Evolutionary conservation across 768 basidiomycete species (phyloP), one percentile per base, ranked within the genome.

Genomic region (Chalciporus piperatus): DNA sequence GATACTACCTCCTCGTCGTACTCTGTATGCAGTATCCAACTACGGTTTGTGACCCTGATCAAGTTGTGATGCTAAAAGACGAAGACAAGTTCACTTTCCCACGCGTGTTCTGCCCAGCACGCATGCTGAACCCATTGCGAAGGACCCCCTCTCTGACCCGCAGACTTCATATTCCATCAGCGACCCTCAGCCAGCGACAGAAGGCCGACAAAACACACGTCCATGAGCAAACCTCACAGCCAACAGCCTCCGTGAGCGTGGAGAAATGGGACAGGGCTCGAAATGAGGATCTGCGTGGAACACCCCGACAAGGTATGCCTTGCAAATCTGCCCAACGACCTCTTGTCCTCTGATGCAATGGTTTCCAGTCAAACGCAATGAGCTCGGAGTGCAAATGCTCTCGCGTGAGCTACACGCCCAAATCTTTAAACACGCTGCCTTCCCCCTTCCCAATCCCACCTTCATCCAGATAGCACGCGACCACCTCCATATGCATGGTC

Each of bases 301-400:
- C 25, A 25, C 19, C 10, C 38, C 57, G 42, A 41, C 51, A 50
- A 8, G 56, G 59, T 55, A 60, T 13, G 58, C 28, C 6, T 44
- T 25, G 4, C 30, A 25, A 3, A 9, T 6, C 4, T 14, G 16
- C 5, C 10, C n/a, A n/a, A 30, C 28, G 12, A n/a, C 35, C n/a
- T 35, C 14, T 19, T 12, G 10, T n/a, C n/a, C 39, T 8, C 16
- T 32, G 28, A 50, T 37, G 4, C 19, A 32, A 9, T 39, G 13
- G 4, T 35, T 23, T 28, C 16, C 50, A 84, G 84, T 77, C 53
- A 82, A 84, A 65, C 80, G 92, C 48, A 98, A 97, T 64, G 82
- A 87, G 54, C 76, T 93, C 38, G 95, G 95, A n/a, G 94, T 98
- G 7, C 95, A 98, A 64, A 82, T 97, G 49, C 82, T 98, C 47